Base-by-base conservation (phyloP, 2,329 filamentous ascomycete species). In the Periglandula ipomoeae region DNA sequence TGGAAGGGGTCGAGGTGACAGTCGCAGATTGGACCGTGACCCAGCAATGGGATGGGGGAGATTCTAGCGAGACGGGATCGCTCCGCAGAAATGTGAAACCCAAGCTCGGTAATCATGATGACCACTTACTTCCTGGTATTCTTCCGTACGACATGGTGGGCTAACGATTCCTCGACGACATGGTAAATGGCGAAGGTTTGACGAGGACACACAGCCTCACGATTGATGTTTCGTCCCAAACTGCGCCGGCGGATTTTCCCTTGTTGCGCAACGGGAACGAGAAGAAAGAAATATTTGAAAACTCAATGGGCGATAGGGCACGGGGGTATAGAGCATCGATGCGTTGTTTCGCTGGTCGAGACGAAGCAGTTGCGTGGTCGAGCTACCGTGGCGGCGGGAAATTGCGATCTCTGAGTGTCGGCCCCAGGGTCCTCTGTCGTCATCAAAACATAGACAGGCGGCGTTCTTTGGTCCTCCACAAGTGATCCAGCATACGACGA, bases 141-240 rank as follows among this genome's bases (percentile, higher is more conserved):
- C 40, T 42, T 27, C 40, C 39, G 32, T 44, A 48, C 30, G 47
- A 39, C 47, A 48, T 48, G n/a, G 20, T 48, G 32, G 27, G 15
- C 46, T 37, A 42, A n/a, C 27, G 10, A 27, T 23, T 44, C 13
- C 27, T n/a, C n/a, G n/a, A 17, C 19, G 27, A 13, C 20, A 35
- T 13, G 17, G 43, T 8, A 37, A 7, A 34, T 34, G 30, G 30
- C 22, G 39, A 15, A 15, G 10, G n/a, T 30, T 30, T n/a, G 41
- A n/a, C 24, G 19, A 6, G 20, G 41, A 30, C 19, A 44, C 32
- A 23, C 32, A n/a, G 41, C 24, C 24, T 44, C 11, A 26, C 41
- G 32, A 13, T 7, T 30, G 26, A 20, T 19, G 10, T 34, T 32
- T 44, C 26, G n/a, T 22, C 26, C 20, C 35, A 4, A 32, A 32